Base-by-base conservation (phyloP, 257 asterid genomes). In the Thymus quinquecostatus region DNA sequence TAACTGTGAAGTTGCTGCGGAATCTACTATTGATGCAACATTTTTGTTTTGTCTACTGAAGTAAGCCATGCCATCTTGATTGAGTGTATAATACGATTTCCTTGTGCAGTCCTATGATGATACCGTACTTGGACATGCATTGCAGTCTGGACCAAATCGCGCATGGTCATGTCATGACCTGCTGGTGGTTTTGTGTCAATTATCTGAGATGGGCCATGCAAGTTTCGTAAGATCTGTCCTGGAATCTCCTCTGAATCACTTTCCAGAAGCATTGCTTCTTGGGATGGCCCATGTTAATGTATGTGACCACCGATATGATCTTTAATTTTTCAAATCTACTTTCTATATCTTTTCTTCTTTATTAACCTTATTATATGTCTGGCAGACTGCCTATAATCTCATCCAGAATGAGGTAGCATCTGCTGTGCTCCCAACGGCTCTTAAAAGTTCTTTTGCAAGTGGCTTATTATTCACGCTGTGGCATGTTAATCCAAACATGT, bases 201-300 rank as follows among this genome's bases (percentile, higher is more conserved):
- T 92, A 68, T 87, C 98, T 70, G 99, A 92, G 77, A 85, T 85
- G 84, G 98, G 99, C n/a, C 93, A 95, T 82, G 97, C 98, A 69
- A 88, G 79, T 78, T 69, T 68, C 71, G 98, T 92, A 75, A 91
- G 92, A 69, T 77, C 86, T 64, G 73, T 92, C 78, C 89, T 95
- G 53, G 92, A 87, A 70, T 66, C 73, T 84, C 98, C 99, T 74
- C 91, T 90, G 34, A 78, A 82, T 74, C 83, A 82, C 76, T 92
- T 88, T 83, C 97, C 99, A 8, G 96, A 95, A 85, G 75, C 82
- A 66, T 81, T 95, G 84, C 91, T 95, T 77, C 92, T 88, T 60
- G 98, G 98, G 77, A 83, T 95, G 91, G 96, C 98, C 65, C 89
- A 82, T 75, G 86, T 90, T 57, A 85, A 92, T 75, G 99, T 92